Evolutionary conservation across 2,329 filamentous ascomycete genomes (phyloP), one percentile per base, ranked within the genome.

Genomic region (Metarhizium humberi): DNA sequence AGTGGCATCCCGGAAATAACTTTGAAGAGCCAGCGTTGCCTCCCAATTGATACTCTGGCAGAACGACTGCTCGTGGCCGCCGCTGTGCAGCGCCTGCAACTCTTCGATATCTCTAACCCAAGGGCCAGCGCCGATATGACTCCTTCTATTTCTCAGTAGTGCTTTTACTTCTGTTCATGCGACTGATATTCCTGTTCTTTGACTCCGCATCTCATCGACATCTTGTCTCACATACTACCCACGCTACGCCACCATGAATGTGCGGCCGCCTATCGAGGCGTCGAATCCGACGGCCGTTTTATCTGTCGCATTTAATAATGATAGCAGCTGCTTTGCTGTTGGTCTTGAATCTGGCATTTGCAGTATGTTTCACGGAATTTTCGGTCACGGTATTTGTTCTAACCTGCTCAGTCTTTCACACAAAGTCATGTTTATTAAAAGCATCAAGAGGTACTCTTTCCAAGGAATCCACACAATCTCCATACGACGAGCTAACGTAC

Each of bases 311-410:
- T 96, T 96, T 75, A 97, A 96, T 67, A 80, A 84, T 64, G 89
- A 94, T 68, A 82, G 82, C 61, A 92, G 84, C 63, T 92, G 87
- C 66, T 97, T 97, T 71, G 82, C 90, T 30, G 88, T 95, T 34
- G 94, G 90, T 8, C 77, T 96, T 8, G 88, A 95, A 66, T 85
- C 85, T 11, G 92, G 92, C 32, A 92, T 95, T 69, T 88, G 87
- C 71, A 84, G 90, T 92, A 79, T 65, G 85, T 69, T 45, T 18
- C 55, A 25, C 18, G 8, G 25, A 34, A 18, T 40, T 30, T 29
- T 20, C 13, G 43, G 6, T 18, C 29, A 36, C 18, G 30, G 29
- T 16, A 13, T 50, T 8, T 25, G 43, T 4, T 3, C 49, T 51
- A 18, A 51, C 16, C n/a, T 14, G 14, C 11, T 25, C 63, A 90